A percentile compares a stretch with the other conserved stretches of the same genome.
These are phyloP conservation scores for Panicum miliaceum DNA, from an alignment of 176 grass and related monocot genomes.

Conservation along the genomic window DNA sequence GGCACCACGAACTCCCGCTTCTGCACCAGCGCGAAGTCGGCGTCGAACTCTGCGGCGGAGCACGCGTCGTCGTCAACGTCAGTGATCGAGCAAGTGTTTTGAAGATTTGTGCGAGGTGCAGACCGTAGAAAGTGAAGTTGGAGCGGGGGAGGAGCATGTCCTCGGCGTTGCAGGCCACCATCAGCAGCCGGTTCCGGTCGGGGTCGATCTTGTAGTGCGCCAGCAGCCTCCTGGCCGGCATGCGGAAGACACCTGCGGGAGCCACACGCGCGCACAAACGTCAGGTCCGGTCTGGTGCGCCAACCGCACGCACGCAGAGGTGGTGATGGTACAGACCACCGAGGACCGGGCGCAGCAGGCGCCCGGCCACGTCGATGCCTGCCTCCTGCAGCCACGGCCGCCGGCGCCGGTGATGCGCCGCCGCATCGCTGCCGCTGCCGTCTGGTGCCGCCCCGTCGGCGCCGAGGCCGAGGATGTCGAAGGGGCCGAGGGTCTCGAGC, in stretches of 20 bases:
- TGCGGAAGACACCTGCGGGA: conserved; percentile 67
- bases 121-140: conserved; percentile 91
- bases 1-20: conserved; percentile 82
- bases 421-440: too few species aligned
- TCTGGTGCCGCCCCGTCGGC: not conserved
- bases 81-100: not conserved
- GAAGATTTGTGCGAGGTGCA: not conserved
- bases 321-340: conserved; percentile 33
- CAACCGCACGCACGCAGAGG: not conserved
- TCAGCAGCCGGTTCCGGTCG: conserved; percentile 58
- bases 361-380: conserved; percentile 61
- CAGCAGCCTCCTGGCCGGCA: conserved; percentile 79
- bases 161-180: conserved; percentile 90
- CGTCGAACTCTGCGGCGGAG: conserved; percentile 67
- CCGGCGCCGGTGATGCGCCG: not conserved
- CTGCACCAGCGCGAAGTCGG: conserved; percentile 57
- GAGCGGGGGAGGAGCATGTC: conserved; percentile 94
- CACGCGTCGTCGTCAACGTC: not conserved
- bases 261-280: conserved; percentile 27
- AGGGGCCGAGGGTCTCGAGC: conserved; percentile 67
- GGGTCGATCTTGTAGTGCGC: conserved; percentile 94
- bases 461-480: conserved; percentile 51
- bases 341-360: conserved; percentile 68
- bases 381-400: conserved; percentile 45
- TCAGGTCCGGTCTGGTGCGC: conserved; percentile 27